Percentiles rank a stretch among this genome's conserved stretches.
Conservation (phyloP, 2,329 filamentous ascomycete genomes). For the Colletotrichum endophyticum region DNA sequence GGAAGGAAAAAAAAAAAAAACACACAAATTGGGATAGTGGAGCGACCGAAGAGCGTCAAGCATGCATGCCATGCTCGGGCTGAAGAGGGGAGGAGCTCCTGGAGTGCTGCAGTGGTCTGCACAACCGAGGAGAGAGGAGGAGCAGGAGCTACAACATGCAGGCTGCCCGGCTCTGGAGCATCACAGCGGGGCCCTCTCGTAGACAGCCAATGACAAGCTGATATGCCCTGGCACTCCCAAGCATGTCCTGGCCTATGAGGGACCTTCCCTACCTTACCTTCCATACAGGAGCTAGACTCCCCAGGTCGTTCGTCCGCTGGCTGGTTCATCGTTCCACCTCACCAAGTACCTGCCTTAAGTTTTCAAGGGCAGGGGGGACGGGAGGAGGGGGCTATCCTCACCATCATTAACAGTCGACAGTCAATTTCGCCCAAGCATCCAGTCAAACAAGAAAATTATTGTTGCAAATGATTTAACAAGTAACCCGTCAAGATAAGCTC, state of each 20-base stretch:
- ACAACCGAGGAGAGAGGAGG: not conserved
- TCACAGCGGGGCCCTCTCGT: not conserved
- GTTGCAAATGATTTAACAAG: too few relatives aligned
- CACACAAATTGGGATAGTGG: not conserved
- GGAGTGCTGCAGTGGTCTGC: not conserved
- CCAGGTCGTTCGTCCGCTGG: not conserved
- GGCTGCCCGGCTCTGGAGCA: not conserved
- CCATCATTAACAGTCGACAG: too few relatives aligned
- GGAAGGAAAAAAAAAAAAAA: not conserved
- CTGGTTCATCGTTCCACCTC: not conserved
- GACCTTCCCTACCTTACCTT: not conserved
- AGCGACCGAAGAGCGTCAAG: not conserved
- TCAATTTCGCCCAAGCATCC: too few relatives aligned
- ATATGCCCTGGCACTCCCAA: not conserved
- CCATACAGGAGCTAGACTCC: not conserved
- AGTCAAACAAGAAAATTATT: too few relatives aligned
- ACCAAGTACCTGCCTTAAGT: not conserved
- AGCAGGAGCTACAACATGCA: not conserved
- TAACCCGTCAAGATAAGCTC: not conserved
- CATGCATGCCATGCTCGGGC: not conserved
- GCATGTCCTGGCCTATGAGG: not conserved
- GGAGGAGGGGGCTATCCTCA: too few relatives aligned
- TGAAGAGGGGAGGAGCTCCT: not conserved
- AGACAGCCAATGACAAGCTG: not conserved
- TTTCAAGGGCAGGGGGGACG: not conserved